Percentiles rank a stretch among this genome's conserved stretches.
phyloP scores from a whole-genome alignment of 768 basidiomycete species.

The Pholiota microspora region DNA sequence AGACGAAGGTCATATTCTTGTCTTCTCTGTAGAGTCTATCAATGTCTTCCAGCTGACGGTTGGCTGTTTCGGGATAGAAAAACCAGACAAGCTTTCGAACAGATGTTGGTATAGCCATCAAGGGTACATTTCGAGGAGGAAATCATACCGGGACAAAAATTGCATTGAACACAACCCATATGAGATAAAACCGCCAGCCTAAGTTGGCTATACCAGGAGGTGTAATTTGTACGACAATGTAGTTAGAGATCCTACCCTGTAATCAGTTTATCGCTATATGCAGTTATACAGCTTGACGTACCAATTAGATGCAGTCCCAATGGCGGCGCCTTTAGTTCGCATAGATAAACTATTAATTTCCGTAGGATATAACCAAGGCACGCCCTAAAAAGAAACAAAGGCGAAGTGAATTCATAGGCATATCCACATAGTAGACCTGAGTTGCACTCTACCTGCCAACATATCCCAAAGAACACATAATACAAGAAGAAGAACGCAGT shows the following conservation, averaged over 20 bases:
- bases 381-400: slow-evolving; percentile 31
- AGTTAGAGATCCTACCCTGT: slow-evolving; percentile 43
- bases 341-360: slow-evolving; percentile 51
- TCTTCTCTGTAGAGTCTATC: slow-evolving; percentile 47
- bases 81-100: slow-evolving; percentile 40
- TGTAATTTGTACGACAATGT: slow-evolving; percentile 48
- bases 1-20: slow-evolving; percentile 38
- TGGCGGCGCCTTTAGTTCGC: slow-evolving; percentile 48
- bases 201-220: slow-evolving; percentile 43
- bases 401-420: background rate
- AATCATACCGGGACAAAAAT: slow-evolving; percentile 45
- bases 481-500: slow-evolving; percentile 51
- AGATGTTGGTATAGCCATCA: background rate
- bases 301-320: slow-evolving; percentile 50
- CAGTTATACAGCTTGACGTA: slow-evolving; percentile 10
- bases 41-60: slow-evolving; percentile 49
- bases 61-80: slow-evolving; percentile 49
- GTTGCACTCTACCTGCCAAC: slow-evolving; percentile 49
- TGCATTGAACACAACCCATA: slow-evolving; percentile 48
- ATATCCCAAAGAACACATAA: slow-evolving; percentile 50
- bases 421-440: background rate
- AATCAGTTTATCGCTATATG: background rate
- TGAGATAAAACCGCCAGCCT: slow-evolving; percentile 49
- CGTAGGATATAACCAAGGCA: slow-evolving; percentile 50
- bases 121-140: background rate